Percentiles rank a stretch among this genome's conserved stretches.
Evolutionary conservation across 495 filamentous ascomycete species (phyloP).

Genomic region (Lasiosphaeria ovina): DNA sequence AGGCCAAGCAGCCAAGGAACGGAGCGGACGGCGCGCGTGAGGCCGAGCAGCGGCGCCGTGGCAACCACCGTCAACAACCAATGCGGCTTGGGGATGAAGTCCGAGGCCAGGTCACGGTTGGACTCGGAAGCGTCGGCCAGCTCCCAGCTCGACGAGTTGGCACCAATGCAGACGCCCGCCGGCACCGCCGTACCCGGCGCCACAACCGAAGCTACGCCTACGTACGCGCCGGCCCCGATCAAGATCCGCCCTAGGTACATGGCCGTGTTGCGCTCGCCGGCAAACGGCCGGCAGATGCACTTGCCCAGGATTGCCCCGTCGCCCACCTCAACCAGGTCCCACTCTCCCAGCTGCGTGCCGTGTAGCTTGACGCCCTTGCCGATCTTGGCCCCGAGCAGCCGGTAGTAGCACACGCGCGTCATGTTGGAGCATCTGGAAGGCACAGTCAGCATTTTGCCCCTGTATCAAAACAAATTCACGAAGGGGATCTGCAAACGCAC

Average conservation of each 20-base stretch:
- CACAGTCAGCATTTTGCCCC: background rate
- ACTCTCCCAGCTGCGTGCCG: conserved; percentile 37
- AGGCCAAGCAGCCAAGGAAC: conserved; percentile 43
- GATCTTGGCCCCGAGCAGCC: conserved; percentile 43
- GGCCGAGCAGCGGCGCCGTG: conserved; percentile 30
- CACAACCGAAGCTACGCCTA: conserved; percentile 40
- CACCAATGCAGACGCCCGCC: conserved; percentile 41
- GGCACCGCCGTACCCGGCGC: conserved; percentile 43
- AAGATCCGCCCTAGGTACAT: conserved; percentile 46
- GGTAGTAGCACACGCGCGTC: conserved; percentile 39
- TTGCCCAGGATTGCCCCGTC: conserved; percentile 38
- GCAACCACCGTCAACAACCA: conserved; percentile 31
- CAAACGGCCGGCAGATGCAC: conserved; percentile 43
- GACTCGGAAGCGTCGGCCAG: conserved; percentile 37
- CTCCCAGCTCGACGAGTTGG: conserved; percentile 49
- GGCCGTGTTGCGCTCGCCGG: conserved; percentile 44
- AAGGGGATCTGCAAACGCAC: background rate
- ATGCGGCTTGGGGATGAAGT: conserved; percentile 34
- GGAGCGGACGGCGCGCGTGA: conserved; percentile 29
- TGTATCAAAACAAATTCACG: background rate
- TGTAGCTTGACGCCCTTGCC: conserved; percentile 39
- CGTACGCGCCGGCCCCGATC: conserved; percentile 35
- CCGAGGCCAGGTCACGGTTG: conserved; percentile 34
- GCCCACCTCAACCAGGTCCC: conserved; percentile 44
- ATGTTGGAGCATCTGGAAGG: conserved; percentile 20